These are phyloP conservation scores for Cladosporium sp. DNA, from an alignment of 2,329 filamentous ascomycete genomes.

Conservation along the genomic window DNA sequence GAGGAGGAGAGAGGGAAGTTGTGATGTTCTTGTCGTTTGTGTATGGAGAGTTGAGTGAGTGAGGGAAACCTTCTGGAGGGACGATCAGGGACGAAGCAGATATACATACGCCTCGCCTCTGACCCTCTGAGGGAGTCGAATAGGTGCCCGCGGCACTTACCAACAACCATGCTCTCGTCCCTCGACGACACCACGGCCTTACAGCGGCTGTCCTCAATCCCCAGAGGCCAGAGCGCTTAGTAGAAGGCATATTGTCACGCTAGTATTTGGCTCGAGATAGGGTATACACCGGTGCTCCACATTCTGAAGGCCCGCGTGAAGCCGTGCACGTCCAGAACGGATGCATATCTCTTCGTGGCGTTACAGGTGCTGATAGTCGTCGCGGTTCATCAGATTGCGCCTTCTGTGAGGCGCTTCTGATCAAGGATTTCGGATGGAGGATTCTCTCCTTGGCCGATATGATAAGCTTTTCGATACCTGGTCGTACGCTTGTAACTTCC, in stretches of 20 bases:
- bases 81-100: conserved; percentile 1
- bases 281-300: conserved; percentile 4
- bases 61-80: background rate
- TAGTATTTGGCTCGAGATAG: conserved; percentile 6
- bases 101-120: conserved; percentile 2
- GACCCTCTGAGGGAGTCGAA: background rate
- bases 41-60: background rate
- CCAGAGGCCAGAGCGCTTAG: conserved; percentile 7
- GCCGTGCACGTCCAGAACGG: conserved; percentile 8
- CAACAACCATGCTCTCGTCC: background rate
- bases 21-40: background rate
- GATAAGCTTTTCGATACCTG: conserved; percentile 11
- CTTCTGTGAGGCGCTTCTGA: background rate
- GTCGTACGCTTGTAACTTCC: too few species aligned
- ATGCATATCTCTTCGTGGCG: conserved; percentile 5
- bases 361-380: conserved; percentile 2
- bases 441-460: too few species aligned
- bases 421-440: conserved; percentile 5
- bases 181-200: too few species aligned
- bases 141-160: background rate
- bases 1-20: background rate
- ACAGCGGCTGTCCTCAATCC: conserved; percentile 7
- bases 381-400: background rate
- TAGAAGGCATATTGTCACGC: conserved; percentile 3
- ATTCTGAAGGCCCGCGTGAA: background rate